Conservation (phyloP, 2,329 filamentous ascomycete species). For the Fusarium anguioides region DNA sequence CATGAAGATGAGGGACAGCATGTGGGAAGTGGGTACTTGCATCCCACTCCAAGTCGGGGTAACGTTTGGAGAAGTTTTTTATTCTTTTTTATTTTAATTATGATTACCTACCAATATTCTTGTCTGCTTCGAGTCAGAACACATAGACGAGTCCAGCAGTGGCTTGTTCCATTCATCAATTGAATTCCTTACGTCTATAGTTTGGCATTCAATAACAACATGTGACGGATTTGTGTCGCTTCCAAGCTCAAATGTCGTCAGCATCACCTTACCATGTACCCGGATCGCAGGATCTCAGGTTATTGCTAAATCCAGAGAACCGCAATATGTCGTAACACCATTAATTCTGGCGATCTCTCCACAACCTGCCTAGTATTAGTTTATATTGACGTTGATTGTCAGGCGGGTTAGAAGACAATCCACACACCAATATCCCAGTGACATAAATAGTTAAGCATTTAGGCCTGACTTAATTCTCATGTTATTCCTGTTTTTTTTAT, state of each 20-base stretch:
- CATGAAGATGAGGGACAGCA: constrained; percentile 21
- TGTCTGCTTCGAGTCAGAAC: background rate
- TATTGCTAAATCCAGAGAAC: background rate
- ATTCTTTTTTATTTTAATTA: background rate
- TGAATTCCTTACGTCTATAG: constrained; percentile 12
- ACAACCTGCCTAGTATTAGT: background rate
- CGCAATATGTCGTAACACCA: constrained; percentile 2
- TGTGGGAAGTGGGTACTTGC: constrained; percentile 5
- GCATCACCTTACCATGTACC: constrained; percentile 1
- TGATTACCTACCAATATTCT: too few species aligned
- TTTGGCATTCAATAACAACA: constrained; percentile 14
- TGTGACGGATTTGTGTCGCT: constrained; percentile 1
- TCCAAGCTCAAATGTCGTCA: constrained; percentile 4
- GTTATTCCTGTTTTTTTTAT: too few species aligned
- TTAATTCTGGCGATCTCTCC: background rate
- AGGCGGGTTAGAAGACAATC: too few species aligned
- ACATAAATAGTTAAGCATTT: too few species aligned
- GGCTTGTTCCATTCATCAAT: constrained; percentile 16
- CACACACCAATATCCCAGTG: too few species aligned
- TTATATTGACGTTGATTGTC: background rate
- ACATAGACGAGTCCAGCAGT: constrained; percentile 11
- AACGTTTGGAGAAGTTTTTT: constrained; percentile 31
- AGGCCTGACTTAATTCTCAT: too few species aligned
- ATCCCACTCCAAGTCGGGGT: constrained; percentile 26
- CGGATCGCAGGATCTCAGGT: background rate